phyloP scores from a whole-genome alignment of 208 protist species.

The Leishmania guyanensis region DNA sequence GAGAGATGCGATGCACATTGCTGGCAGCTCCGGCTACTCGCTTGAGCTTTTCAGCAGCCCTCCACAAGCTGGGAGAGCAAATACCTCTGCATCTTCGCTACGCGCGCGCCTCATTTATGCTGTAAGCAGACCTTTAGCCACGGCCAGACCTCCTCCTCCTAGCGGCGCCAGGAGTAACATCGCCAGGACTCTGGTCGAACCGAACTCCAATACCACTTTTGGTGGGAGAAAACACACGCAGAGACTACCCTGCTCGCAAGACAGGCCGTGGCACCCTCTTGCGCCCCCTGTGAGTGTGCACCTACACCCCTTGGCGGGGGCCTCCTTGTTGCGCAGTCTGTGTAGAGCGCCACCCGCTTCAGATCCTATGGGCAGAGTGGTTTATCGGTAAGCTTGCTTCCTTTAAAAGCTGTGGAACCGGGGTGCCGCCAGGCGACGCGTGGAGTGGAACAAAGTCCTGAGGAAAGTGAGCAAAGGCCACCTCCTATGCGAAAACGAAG shows the following conservation, averaged over 20 bases:
- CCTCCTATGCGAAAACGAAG: neutral
- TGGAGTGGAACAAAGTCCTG: neutral
- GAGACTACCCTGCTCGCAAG: neutral
- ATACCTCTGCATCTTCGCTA: too few relatives aligned
- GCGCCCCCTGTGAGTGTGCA: neutral
- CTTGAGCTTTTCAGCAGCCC: too few relatives aligned
- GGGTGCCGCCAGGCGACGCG: neutral
- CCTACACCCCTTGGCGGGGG: neutral
- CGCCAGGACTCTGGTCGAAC: neutral
- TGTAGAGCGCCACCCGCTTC: neutral
- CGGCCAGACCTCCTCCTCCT: neutral
- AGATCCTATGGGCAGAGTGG: neutral
- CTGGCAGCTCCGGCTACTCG: too few relatives aligned
- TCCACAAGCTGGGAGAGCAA: too few relatives aligned
- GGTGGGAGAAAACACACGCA: neutral
- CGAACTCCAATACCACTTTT: neutral
- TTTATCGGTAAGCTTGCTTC: neutral
- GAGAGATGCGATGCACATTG: too few relatives aligned
- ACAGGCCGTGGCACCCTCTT: neutral
- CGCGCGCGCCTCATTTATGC: too few relatives aligned
- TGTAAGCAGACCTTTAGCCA: too few relatives aligned
- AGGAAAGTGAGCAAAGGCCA: too few relatives aligned
- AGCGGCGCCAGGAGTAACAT: neutral
- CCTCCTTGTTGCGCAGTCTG: neutral
- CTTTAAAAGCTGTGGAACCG: neutral